These are phyloP conservation scores for Nicotiana sylvestris DNA, from an alignment of 257 asterid genomes.

Conservation along the genomic window DNA sequence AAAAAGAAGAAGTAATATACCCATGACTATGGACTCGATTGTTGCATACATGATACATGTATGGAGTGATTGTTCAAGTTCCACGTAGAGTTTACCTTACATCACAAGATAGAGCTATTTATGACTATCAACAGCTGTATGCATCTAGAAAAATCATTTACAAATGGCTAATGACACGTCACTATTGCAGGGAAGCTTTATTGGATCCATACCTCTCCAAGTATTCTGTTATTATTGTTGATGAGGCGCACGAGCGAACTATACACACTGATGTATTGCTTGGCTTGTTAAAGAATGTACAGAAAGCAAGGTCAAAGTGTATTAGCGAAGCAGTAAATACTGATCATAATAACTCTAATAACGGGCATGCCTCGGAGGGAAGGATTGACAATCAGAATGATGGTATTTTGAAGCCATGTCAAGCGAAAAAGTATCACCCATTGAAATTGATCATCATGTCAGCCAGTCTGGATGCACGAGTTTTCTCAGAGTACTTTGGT, in stretches of 20 bases:
- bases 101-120: not conserved
- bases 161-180: not conserved
- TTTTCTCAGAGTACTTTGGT: conserved; percentile 79
- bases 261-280: conserved; percentile 96
- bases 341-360: conserved; percentile 28
- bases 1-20: not conserved
- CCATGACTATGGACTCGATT: not conserved
- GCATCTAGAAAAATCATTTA: not conserved
- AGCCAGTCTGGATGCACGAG: conserved; percentile 88
- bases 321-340: conserved; percentile 21
- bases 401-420: conserved; percentile 33
- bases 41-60: not conserved
- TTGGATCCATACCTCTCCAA: conserved; percentile 80
- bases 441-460: conserved; percentile 89
- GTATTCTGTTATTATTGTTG: conserved; percentile 90
- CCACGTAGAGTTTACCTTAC: not conserved
- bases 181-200: conserved; percentile 74
- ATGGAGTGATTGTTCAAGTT: not conserved
- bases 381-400: conserved; percentile 26
- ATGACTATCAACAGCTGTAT: not conserved
- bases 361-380: conserved; percentile 26
- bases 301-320: conserved; percentile 57
- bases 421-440: conserved; percentile 51
- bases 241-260: conserved; percentile 98
- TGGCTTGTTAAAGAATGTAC: conserved; percentile 83